Evolutionary conservation across 306 rosid genomes (phyloP), one percentile per base, ranked within the genome.

Genomic region (Arachis stenosperma): DNA sequence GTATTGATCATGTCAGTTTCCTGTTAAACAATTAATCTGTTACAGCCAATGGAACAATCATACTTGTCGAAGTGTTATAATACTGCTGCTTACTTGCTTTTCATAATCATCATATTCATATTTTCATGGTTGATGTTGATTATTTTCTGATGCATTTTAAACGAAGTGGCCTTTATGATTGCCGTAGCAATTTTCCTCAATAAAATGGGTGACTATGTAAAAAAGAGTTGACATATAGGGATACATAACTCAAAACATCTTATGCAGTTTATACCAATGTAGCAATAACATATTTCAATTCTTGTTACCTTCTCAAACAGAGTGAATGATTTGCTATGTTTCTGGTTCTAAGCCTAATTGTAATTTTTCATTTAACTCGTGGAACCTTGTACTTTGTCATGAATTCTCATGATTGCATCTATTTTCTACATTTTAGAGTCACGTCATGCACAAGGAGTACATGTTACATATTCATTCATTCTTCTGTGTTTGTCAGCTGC

Each of bases 1-100:
- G 11, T 61, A 37, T 84, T 76, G 44, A 63, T 75, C 62, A 59
- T 60, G 36, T 39, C 65, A 72, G 54, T 53, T 79, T 54, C 64
- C 30, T 37, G 33, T 29, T 15, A 3, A 47, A 56, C 13, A 74
- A 10, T 29, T 57, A 55, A 11, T 62, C 41, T 65, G 54, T 67
- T 48, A 14, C 10, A 17, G 44, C 67, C 47, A 66, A 76, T 56
- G 13, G 61, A 76, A 68, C 22, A 30, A 9, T 71, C 12, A 43
- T 42, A 29, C 37, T 69, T 27, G 13, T 73, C 13, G 59, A 40
- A 53, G 8, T 73, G 44, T 76, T 71, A 30, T 59, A 68, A 73
- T 55, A 61, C 50, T 12, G 60, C 29, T 71, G 71, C 71, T 60
- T 64, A 36, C 69, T 55, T 54, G 9, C 64, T 58, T 42, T 14